A percentile compares a stretch with the other conserved stretches of the same genome.
phyloP scores from a whole-genome alignment of 345 rosid genomes.

The Dimocarpus longan region DNA sequence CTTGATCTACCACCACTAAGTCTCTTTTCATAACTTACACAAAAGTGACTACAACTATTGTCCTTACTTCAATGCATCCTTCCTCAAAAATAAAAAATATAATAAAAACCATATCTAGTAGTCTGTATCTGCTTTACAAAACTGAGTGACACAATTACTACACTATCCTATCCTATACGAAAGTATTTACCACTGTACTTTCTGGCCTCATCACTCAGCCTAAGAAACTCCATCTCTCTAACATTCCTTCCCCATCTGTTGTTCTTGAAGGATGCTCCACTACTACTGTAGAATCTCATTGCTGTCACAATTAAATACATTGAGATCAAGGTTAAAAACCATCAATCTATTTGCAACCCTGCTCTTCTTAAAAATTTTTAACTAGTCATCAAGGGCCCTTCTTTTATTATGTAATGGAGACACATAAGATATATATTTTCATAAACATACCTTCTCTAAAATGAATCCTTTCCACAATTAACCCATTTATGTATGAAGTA shows the following conservation, averaged over 20 bases:
- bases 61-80: too few species aligned
- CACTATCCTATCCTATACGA: neutral
- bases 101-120: too few species aligned
- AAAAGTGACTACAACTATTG: too few species aligned
- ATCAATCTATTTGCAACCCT: too few species aligned
- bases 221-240: neutral
- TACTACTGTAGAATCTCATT: neutral
- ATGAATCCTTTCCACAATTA: too few species aligned
- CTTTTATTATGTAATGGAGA: neutral
- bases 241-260: neutral
- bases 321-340: neutral
- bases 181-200: neutral
- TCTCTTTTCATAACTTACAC: too few species aligned
- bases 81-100: too few species aligned
- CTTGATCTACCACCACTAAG: too few species aligned
- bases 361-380: too few species aligned
- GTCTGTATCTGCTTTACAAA: neutral
- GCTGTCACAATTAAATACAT: neutral
- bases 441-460: too few species aligned
- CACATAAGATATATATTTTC: neutral
- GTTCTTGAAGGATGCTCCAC: too few species aligned
- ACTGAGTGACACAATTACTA: neutral
- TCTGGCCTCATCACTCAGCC: neutral
- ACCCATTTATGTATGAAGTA: neutral
- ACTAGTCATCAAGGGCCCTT: too few species aligned